A percentile compares a stretch with the other conserved stretches of the same genome.
These are phyloP conservation scores for Coniella lustricola DNA, from an alignment of 2,329 filamentous ascomycete genomes.

Conservation along the genomic window DNA sequence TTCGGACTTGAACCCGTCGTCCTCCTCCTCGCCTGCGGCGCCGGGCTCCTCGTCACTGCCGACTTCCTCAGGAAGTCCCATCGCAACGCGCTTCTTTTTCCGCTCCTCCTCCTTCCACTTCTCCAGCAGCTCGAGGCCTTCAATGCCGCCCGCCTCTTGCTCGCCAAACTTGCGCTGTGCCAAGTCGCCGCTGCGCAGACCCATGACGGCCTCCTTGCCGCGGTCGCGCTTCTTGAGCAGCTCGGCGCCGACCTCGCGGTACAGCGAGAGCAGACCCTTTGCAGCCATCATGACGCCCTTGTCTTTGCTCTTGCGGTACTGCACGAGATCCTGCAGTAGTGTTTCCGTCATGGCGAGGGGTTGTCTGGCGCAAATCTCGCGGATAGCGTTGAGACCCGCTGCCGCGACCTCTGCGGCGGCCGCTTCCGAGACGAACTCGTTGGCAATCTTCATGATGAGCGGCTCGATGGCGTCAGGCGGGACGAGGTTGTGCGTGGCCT, in stretches of 20 bases:
- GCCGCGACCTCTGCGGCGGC: constrained; percentile 84
- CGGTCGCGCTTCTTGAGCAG: constrained; percentile 84
- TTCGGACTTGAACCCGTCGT: constrained; percentile 55
- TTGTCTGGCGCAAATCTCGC: constrained; percentile 87
- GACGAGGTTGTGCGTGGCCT: constrained; percentile 84
- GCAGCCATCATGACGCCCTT: constrained; percentile 99
- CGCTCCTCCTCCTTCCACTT: constrained; percentile 91
- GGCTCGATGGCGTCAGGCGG: constrained; percentile 90
- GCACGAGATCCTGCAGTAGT: constrained; percentile 87
- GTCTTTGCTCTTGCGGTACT: constrained; percentile 95
- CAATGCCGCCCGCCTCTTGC: constrained; percentile 71
- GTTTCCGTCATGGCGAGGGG: constrained; percentile 96
- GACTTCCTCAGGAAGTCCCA: constrained; percentile 56
- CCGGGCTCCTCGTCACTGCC: constrained; percentile 53
- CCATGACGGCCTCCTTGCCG: constrained; percentile 84
- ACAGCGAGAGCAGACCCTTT: constrained; percentile 82
- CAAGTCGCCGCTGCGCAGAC: constrained; percentile 64
- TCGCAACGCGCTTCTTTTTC: constrained; percentile 62
- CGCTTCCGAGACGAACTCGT: constrained; percentile 96
- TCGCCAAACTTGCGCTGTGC: constrained; percentile 78
- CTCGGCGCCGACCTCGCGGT: constrained; percentile 84
- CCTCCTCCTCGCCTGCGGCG: constrained; percentile 41
- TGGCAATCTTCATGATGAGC: constrained; percentile 88
- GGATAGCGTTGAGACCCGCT: constrained; percentile 87
- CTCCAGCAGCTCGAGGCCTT: constrained; percentile 84